phyloP scores from a whole-genome alignment of 805 yeast genomes.

The Schwanniomyces sp. region DNA sequence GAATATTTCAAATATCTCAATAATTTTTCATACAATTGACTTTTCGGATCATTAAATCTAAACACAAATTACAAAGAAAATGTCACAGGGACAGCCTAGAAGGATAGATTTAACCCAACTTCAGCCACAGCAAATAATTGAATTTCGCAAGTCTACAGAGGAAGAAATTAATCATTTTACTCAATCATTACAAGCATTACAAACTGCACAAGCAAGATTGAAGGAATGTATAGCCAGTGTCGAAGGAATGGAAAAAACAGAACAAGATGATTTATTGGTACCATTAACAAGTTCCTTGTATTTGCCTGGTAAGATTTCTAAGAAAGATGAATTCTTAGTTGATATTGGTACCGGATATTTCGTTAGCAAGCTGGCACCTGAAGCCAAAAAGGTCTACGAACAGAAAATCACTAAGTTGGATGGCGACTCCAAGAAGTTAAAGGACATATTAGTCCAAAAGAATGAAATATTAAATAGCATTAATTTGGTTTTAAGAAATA shows the following conservation, averaged over 20 bases:
- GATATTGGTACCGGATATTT: conserved; percentile 97
- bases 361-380: conserved; percentile 72
- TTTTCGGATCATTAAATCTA: too few relatives aligned
- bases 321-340: conserved; percentile 71
- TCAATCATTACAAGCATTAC: conserved; percentile 78
- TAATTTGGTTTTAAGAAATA: conserved; percentile 55
- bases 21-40: background rate
- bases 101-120: conserved; percentile 65
- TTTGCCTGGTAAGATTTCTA: conserved; percentile 76
- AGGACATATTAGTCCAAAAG: conserved; percentile 74
- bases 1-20: background rate
- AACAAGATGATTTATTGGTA: conserved; percentile 59
- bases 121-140: conserved; percentile 79
- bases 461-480: conserved; percentile 60
- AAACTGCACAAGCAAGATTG: conserved; percentile 79
- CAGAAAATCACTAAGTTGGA: conserved; percentile 70
- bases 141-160: conserved; percentile 79
- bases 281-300: conserved; percentile 89
- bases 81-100: conserved; percentile 13
- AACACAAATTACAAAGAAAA: background rate
- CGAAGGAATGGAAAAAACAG: conserved; percentile 45
- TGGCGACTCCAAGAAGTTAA: conserved; percentile 71
- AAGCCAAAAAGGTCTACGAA: conserved; percentile 71
- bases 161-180: conserved; percentile 85
- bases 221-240: conserved; percentile 77